Percentiles rank a stretch among this genome's conserved stretches.
Evolutionary conservation across 306 rosid species (phyloP).

Genomic region (Amphicarpaea edgeworthii): DNA sequence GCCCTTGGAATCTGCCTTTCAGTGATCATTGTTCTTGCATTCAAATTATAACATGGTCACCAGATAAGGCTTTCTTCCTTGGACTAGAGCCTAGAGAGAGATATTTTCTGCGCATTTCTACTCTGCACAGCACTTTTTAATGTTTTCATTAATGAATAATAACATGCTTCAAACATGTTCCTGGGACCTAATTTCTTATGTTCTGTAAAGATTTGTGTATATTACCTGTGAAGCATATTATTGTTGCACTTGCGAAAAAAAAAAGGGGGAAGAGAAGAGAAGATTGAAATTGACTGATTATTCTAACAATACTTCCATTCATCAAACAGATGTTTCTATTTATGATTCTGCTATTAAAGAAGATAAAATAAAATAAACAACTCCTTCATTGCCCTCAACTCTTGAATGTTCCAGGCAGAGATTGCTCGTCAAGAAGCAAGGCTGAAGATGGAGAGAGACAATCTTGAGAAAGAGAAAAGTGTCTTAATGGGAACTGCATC

Average conservation of each 20-base stretch:
- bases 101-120: neutral
- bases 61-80: neutral
- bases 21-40: neutral
- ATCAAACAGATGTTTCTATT: neutral
- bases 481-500: slow-evolving; percentile 98
- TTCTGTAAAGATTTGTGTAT: neutral
- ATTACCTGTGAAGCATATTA: slow-evolving; percentile 6
- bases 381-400: slow-evolving; percentile 1
- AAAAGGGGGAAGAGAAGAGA: neutral
- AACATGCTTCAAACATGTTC: neutral
- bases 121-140: neutral
- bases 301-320: neutral
- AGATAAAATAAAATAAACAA: neutral
- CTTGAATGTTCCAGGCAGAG: slow-evolving; percentile 68
- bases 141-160: neutral
- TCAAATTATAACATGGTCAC: neutral
- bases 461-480: slow-evolving; percentile 96
- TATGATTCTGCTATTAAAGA: neutral
- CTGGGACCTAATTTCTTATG: neutral
- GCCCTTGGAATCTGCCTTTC: neutral
- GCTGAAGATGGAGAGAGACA: slow-evolving; percentile 93
- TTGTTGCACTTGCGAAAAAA: neutral
- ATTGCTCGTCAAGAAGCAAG: slow-evolving; percentile 94
- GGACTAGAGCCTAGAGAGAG: neutral
- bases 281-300: neutral